A percentile compares a stretch with the other conserved stretches of the same genome.
These are phyloP conservation scores for Aphanomyces invadans DNA, from an alignment of 352 stramenopile genomes.

Conservation along the genomic window DNA sequence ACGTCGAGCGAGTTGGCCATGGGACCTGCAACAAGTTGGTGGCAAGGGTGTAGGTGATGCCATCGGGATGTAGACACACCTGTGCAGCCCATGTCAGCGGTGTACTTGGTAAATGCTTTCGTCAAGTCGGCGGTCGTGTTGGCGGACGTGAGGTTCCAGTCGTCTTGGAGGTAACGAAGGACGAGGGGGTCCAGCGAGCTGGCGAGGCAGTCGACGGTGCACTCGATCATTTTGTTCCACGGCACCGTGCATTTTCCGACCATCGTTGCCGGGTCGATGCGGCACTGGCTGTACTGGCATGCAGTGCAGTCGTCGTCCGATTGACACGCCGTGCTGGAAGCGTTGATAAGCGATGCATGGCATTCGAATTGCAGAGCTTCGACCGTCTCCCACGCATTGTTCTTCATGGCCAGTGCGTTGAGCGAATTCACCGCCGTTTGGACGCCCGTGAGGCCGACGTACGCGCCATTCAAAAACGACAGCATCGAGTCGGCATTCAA, in stretches of 20 bases:
- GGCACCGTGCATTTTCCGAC: conserved; percentile 2
- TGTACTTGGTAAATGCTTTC: not conserved
- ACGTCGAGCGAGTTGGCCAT: not conserved
- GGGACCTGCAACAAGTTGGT: too few species aligned
- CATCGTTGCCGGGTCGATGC: not conserved
- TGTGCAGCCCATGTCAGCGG: not conserved
- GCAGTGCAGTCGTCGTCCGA: conserved; percentile 7
- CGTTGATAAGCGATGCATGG: not conserved
- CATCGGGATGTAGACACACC: not conserved
- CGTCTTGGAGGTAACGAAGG: not conserved
- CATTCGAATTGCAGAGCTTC: not conserved
- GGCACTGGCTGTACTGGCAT: not conserved
- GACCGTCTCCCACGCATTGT: not conserved
- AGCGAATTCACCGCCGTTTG: not conserved
- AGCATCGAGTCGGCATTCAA: not conserved
- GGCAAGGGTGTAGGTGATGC: not conserved
- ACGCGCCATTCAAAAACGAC: conserved; percentile 7
- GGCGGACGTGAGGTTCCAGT: not conserved
- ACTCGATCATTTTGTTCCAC: conserved; percentile 4
- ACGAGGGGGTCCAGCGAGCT: conserved; percentile 1
- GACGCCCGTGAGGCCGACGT: conserved; percentile 1
- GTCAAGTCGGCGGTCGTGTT: not conserved
- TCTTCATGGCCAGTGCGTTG: not conserved
- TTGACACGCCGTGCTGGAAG: not conserved
- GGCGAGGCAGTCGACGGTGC: conserved; percentile 6